Base-by-base conservation (phyloP, 2,329 filamentous ascomycete genomes). In the Fusarium gaditjirri region DNA sequence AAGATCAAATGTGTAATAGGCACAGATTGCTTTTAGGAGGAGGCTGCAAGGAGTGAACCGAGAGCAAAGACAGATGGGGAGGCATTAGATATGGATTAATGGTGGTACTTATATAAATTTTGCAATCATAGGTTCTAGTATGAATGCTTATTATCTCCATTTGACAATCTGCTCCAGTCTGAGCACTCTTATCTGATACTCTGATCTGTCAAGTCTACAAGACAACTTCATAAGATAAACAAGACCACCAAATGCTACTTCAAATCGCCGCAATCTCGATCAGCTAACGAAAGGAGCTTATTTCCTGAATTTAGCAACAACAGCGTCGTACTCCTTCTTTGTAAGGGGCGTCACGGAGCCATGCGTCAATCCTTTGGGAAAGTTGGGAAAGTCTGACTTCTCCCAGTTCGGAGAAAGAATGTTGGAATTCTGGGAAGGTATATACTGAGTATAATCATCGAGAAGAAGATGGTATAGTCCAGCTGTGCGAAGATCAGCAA, bases 331-430 rank as follows among this genome's bases (percentile, higher is more conserved):
- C 66, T 84, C 80, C 19, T 76, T 74, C 68, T 81, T 77, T 7
- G 81, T 85, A 36, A 87, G 69, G 1, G 83, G 81, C 36, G 85
- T 80, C 7, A 87, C 83, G 61, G 81, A 84, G 3, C 85, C 85
- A 75, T 87, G 86, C 74, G 86, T 86, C 68, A 87, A 55, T 3
- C 83, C 81, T 33, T 68, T 78, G 4, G 85, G 85, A 59, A 84
- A 86, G 1, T 75, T 79, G 6, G 74, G 73, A 13, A 78, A 74
- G 55, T 80, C 78, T 39, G 82, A 83, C 33, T 77, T 78, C 7
- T 72, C 77, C 83, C 74, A 76, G 14, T 53, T 46, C 1, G 64
- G 70, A 4, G 70, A 65, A 2, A 79, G 70, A 14, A 86, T 80
- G 66, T 85, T 76, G 1, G 75, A 77, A 14, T 80, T 83, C 72